Evolutionary conservation across 2,329 filamentous ascomycete species (phyloP), one percentile per base, ranked within the genome.

Genomic region (Zalaria sp.): DNA sequence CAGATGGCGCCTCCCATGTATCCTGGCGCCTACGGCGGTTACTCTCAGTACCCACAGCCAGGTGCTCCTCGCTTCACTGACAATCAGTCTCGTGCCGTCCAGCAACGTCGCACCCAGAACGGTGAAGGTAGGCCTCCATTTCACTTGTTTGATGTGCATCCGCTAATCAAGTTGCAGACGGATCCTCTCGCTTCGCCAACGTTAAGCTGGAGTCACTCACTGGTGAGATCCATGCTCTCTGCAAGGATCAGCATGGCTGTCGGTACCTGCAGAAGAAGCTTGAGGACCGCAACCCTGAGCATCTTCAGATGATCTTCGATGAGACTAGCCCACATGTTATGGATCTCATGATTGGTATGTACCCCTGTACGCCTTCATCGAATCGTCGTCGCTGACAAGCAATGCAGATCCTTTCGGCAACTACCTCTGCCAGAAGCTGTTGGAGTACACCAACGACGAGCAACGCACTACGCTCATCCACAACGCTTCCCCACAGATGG

Each of bases 181-280:
- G 64, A 37, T 67, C 68, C 37, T 83, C 81, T 53, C 83, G 86
- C 46, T 95, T 85, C 64, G 77, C 83, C 51, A 89, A 91, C 57
- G 75, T 84, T 56, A 77, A 84, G 9, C 69, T 96, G 25, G 85
- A 94, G 57, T 75, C 80, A 29, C 81, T 91, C 53, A 72, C 73
- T 31, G 85, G 87, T 38, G 81, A 87, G 53, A 85, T 98, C 54
- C 93, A 94, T 61, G 73, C 78, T 39, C 69, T 95, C 31, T 96
- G 89, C 73, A 96, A 95, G 65, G 91, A 98, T 56, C 91, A 98
- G 65, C 88, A 98, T 61, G 91, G 91, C 45, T 98, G 91, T 57
- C 83, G 91, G 45, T 98, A 91, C 60, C 69, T 98, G 43, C 91
- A 98, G 67, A 91, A 93, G 71, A 94, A 96, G 68, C 73, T 98